These are phyloP conservation scores for Paramecium biaurelia DNA, from an alignment of 73 alveolate species.

Conservation along the genomic window DNA sequence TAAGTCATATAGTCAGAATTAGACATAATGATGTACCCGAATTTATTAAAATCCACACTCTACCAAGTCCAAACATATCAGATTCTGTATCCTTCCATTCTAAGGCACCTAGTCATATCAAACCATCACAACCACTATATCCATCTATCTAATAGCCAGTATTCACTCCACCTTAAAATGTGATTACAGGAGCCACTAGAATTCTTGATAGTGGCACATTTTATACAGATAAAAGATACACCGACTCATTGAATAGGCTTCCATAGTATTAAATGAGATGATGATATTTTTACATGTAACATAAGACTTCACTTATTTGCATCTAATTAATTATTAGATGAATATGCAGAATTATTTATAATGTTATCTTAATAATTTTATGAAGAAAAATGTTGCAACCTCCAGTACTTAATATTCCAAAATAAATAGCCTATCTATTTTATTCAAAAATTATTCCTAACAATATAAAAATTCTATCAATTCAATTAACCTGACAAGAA, in stretches of 20 bases:
- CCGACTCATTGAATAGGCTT: background rate
- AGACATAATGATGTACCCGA: background rate
- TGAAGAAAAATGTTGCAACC: background rate
- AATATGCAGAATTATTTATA: background rate
- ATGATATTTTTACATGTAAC: background rate
- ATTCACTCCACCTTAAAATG: background rate
- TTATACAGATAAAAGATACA: background rate
- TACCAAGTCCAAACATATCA: background rate
- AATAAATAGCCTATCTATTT: too few species aligned
- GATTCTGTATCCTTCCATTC: background rate
- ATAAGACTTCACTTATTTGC: background rate
- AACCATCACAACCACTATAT: background rate
- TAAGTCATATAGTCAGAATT: background rate
- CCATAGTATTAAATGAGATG: background rate
- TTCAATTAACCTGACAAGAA: too few species aligned
- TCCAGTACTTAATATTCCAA: too few species aligned
- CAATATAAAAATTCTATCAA: too few species aligned
- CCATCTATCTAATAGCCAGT: background rate
- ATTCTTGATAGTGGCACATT: background rate
- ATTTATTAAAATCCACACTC: background rate
- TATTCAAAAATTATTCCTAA: too few species aligned
- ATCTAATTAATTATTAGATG: background rate
- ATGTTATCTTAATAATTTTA: background rate
- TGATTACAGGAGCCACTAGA: background rate
- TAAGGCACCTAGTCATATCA: background rate